Percentiles rank a stretch among this genome's conserved stretches.
These are phyloP conservation scores for Kwoniella pini DNA, from an alignment of 768 basidiomycete species.

Conservation along the genomic window DNA sequence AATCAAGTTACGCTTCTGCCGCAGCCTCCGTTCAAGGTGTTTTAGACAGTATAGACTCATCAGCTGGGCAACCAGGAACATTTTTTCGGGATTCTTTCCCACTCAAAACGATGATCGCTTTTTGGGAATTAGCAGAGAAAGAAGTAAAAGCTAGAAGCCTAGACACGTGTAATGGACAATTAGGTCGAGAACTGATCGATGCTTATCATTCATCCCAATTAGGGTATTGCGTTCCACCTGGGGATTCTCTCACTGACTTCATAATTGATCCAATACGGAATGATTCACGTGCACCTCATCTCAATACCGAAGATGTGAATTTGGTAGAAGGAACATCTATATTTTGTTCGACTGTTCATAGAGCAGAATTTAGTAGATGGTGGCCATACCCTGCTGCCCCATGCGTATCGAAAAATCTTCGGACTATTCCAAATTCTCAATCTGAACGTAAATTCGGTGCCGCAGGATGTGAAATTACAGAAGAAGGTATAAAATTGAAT, in stretches of 20 bases:
- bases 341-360: constrained; percentile 35
- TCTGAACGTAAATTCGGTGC: constrained; percentile 16
- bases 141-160: constrained; percentile 27
- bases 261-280: constrained; percentile 6
- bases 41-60: constrained; percentile 18
- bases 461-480: constrained; percentile 30
- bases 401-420: constrained; percentile 38
- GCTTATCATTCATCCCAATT: constrained; percentile 34
- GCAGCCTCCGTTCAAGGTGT: constrained; percentile 4
- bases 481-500: constrained; percentile 25
- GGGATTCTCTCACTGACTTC: background rate
- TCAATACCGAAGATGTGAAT: background rate
- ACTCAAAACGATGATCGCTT: constrained; percentile 27
- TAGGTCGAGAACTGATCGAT: constrained; percentile 32
- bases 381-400: constrained; percentile 50
- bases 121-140: constrained; percentile 36
- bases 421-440: constrained; percentile 18
- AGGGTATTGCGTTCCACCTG: constrained; percentile 25
- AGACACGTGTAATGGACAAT: constrained; percentile 41
- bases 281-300: constrained; percentile 13
- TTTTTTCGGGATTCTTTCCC: constrained; percentile 43
- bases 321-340: constrained; percentile 22
- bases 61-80: constrained; percentile 25
- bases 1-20: constrained; percentile 1
- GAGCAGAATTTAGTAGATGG: constrained; percentile 35